Percentiles rank a stretch among this genome's conserved stretches.
phyloP scores from a whole-genome alignment of 2,329 filamentous ascomycete species.

The Sporothrix schenckii region DNA sequence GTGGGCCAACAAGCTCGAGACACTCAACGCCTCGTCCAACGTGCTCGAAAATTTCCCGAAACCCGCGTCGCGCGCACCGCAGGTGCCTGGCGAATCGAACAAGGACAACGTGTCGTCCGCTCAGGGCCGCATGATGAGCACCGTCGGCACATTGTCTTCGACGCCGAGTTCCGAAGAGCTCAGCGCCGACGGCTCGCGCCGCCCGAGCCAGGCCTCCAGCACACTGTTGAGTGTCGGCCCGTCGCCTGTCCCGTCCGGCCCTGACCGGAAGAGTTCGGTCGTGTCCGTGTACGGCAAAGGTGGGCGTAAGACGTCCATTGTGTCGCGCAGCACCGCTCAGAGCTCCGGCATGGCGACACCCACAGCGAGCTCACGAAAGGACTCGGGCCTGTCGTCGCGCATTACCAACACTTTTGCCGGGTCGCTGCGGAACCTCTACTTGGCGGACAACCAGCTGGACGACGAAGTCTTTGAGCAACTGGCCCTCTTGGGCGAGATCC shows the following conservation, averaged over 20 bases:
- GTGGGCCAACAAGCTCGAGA: conserved; percentile 89
- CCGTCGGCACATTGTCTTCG: conserved; percentile 52
- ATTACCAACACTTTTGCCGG: conserved; percentile 84
- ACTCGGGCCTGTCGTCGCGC: conserved; percentile 81
- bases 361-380: conserved; percentile 68
- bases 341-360: conserved; percentile 58
- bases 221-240: conserved; percentile 74
- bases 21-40: conserved; percentile 93
- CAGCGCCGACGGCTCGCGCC: conserved; percentile 58
- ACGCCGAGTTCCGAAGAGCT: conserved; percentile 80
- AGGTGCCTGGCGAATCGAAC: conserved; percentile 53
- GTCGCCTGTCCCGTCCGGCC: conserved; percentile 64
- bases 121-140: conserved; percentile 47
- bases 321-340: conserved; percentile 63
- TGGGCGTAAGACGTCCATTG: conserved; percentile 81
- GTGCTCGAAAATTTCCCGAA: conserved; percentile 90
- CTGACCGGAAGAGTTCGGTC: conserved; percentile 77
- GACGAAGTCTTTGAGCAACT: conserved; percentile 96
- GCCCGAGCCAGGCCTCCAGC: conserved; percentile 83
- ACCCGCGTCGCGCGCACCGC: conserved; percentile 70
- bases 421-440: conserved; percentile 78
- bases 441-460: conserved; percentile 91
- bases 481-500: conserved; percentile 76
- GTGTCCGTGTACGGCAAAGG: conserved; percentile 78
- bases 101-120: conserved; percentile 44